Conservation (phyloP, 2,329 filamentous ascomycete genomes). For the Microdochium trichocladiopsis region DNA sequence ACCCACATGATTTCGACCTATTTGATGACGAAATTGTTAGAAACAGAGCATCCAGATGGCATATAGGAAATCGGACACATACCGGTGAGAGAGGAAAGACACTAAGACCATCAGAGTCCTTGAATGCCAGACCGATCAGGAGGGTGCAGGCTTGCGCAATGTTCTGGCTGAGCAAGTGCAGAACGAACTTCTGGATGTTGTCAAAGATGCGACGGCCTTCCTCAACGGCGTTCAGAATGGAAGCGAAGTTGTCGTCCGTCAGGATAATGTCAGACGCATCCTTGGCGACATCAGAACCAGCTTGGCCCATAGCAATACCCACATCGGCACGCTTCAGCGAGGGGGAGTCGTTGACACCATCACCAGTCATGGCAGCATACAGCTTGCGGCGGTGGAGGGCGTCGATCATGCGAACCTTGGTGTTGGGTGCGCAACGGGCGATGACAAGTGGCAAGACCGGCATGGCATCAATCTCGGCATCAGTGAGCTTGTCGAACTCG, state of each 20-base stretch:
- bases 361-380: constrained; percentile 58
- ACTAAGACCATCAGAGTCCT: constrained; percentile 48
- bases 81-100: constrained; percentile 58
- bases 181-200: constrained; percentile 54
- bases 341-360: constrained; percentile 59
- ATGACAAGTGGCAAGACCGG: constrained; percentile 54
- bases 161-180: constrained; percentile 43
- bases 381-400: constrained; percentile 52
- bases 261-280: constrained; percentile 44
- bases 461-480: constrained; percentile 51
- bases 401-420: constrained; percentile 64
- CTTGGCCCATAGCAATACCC: constrained; percentile 59
- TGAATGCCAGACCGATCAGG: constrained; percentile 57
- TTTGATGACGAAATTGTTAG: not conserved
- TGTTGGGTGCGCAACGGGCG: constrained; percentile 55
- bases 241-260: constrained; percentile 59
- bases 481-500: constrained; percentile 51
- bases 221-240: constrained; percentile 56
- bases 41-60: not conserved
- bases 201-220: constrained; percentile 59
- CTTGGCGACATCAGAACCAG: constrained; percentile 47
- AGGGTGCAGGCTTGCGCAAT: constrained; percentile 55
- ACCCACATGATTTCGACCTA: constrained; percentile 60
- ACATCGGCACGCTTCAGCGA: constrained; percentile 57
- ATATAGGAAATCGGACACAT: no score